Conservation (phyloP, 2,329 filamentous ascomycete genomes). For the Xylariaceae sp. region DNA sequence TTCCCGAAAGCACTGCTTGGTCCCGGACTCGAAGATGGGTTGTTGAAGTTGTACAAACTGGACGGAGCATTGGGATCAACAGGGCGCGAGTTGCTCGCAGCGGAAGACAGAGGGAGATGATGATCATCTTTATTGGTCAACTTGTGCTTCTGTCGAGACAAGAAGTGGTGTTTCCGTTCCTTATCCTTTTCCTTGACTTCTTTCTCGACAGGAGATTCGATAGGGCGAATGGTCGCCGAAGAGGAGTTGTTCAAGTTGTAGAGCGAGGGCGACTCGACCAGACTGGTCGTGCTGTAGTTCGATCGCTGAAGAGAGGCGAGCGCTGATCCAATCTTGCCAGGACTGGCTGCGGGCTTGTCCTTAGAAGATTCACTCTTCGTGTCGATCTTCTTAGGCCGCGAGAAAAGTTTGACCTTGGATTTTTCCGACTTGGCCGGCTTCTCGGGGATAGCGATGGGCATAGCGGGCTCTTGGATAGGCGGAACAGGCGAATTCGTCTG, state of each 20-base stretch:
- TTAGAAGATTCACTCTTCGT: conserved; percentile 59
- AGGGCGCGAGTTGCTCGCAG: conserved; percentile 69
- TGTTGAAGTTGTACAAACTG: conserved; percentile 69
- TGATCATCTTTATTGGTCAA: conserved; percentile 67
- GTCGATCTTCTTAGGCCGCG: conserved; percentile 68
- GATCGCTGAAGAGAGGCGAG: conserved; percentile 59
- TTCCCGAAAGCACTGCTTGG: conserved; percentile 68
- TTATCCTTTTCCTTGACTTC: conserved; percentile 59
- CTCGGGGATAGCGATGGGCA: conserved; percentile 45
- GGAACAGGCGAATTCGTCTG: conserved; percentile 46
- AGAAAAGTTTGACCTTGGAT: conserved; percentile 77
- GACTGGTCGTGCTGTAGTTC: conserved; percentile 67
- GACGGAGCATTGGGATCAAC: conserved; percentile 70
- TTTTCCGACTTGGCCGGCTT: conserved; percentile 61
- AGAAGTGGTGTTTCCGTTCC: conserved; percentile 73
- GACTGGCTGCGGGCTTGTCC: conserved; percentile 65
- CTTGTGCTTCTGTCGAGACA: conserved; percentile 75
- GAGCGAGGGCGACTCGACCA: conserved; percentile 62
- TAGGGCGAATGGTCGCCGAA: conserved; percentile 67
- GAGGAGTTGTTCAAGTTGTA: conserved; percentile 74
- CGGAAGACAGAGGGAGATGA: conserved; percentile 67
- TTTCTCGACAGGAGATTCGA: conserved; percentile 44
- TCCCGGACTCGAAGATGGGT: conserved; percentile 65
- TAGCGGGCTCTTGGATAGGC: conserved; percentile 30
- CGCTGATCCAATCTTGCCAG: conserved; percentile 64